Evolutionary conservation across 352 stramenopile genomes (phyloP).

Genomic region (Phytophthora fragariae): DNA sequence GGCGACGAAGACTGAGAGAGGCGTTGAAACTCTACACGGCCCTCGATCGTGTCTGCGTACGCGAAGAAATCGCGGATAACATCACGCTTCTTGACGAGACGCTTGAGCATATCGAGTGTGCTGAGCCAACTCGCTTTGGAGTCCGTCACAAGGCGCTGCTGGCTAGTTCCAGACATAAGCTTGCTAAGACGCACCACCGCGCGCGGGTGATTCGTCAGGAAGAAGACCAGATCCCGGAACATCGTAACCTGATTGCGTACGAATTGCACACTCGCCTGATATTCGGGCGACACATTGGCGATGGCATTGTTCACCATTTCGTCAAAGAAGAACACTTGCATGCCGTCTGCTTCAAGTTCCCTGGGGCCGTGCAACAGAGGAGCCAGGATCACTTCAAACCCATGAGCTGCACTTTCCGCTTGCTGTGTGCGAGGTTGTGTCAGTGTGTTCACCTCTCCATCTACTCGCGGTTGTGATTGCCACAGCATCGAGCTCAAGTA

Average conservation of each 20-base stretch:
- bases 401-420: conserved; percentile 50
- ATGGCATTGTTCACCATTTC: conserved; percentile 55
- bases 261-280: conserved; percentile 44
- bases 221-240: conserved; percentile 56
- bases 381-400: conserved; percentile 55
- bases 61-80: conserved; percentile 60
- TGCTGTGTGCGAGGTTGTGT: conserved; percentile 42
- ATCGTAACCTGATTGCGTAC: conserved; percentile 43
- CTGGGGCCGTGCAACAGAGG: conserved; percentile 47
- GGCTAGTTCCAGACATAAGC: conserved; percentile 43
- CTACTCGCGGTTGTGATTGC: conserved; percentile 51
- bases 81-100: conserved; percentile 47
- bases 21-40: conserved; percentile 46
- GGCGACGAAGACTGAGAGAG: conserved; percentile 16
- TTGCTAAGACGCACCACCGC: conserved; percentile 51
- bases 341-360: conserved; percentile 44
- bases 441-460: conserved; percentile 15
- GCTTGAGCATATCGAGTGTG: conserved; percentile 60
- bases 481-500: conserved; percentile 58
- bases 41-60: conserved; percentile 50
- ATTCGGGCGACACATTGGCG: conserved; percentile 43
- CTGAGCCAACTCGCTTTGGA: conserved; percentile 54
- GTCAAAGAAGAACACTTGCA: conserved; percentile 54
- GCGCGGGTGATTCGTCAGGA: conserved; percentile 55
- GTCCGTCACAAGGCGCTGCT: conserved; percentile 50